phyloP scores from a whole-genome alignment of 345 rosid genomes.

The Salix arbutifolia region DNA sequence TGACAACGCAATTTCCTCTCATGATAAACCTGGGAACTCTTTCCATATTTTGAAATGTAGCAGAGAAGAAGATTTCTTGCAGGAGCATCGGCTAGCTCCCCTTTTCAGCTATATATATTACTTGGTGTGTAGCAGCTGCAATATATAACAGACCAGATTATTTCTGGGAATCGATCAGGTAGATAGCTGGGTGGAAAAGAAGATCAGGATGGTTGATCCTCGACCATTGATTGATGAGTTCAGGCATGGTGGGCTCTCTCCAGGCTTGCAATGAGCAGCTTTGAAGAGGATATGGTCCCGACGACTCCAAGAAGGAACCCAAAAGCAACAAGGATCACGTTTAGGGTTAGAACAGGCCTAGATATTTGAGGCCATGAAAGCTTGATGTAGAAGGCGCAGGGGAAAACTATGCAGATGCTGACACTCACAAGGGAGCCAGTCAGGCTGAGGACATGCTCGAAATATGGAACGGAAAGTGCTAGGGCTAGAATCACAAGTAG shows the following conservation, averaged over 20 bases:
- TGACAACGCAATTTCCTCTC: not conserved
- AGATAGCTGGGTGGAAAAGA: not conserved
- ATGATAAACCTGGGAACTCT: not conserved
- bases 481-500: slow-evolving; percentile 46
- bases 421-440: slow-evolving; percentile 66
- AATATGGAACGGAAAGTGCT: slow-evolving; percentile 60
- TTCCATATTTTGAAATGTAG: not conserved
- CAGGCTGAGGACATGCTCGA: slow-evolving; percentile 64
- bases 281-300: slow-evolving; percentile 55
- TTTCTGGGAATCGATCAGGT: not conserved
- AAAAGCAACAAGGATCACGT: slow-evolving; percentile 43
- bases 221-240: not conserved
- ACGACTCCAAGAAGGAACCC: slow-evolving; percentile 49
- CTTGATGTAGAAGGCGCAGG: slow-evolving; percentile 62
- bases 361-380: slow-evolving; percentile 46
- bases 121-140: not conserved
- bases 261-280: slow-evolving; percentile 30
- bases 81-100: not conserved
- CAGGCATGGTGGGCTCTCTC: slow-evolving; percentile 13
- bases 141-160: not conserved
- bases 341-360: slow-evolving; percentile 26
- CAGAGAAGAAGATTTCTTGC: not conserved
- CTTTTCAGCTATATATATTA: not conserved
- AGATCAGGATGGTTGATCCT: not conserved
- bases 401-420: slow-evolving; percentile 47